Percentiles rank a stretch among this genome's conserved stretches.
Evolutionary conservation across 768 basidiomycete species (phyloP).

Genomic region (Pleurotus djamor): DNA sequence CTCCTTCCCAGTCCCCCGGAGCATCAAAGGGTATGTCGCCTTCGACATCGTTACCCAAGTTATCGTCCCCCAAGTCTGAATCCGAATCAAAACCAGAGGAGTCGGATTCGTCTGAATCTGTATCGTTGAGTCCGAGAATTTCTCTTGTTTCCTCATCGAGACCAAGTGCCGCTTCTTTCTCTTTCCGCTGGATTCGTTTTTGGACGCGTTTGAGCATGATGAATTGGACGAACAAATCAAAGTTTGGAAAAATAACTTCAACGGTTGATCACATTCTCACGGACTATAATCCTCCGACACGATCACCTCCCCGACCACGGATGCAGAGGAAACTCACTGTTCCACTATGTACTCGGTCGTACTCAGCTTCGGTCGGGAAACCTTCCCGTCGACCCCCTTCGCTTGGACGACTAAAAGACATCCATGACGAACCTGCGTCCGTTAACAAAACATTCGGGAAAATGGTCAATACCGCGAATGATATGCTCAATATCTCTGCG

Average conservation of each 20-base stretch:
- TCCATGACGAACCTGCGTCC: not conserved
- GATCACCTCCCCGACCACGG: not conserved
- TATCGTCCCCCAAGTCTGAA: constrained; percentile 17
- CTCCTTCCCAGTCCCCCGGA: constrained; percentile 20
- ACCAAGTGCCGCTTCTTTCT: constrained; percentile 65
- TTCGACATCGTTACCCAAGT: constrained; percentile 14
- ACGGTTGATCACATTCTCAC: not conserved
- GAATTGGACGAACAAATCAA: not conserved
- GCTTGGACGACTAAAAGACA: not conserved
- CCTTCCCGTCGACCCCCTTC: not conserved
- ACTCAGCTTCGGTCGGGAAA: not conserved
- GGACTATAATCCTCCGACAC: no score
- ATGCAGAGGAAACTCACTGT: constrained; percentile 1
- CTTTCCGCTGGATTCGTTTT: constrained; percentile 57
- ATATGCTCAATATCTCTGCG: constrained; percentile 30
- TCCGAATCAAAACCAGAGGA: constrained; percentile 18
- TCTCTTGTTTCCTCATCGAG: constrained; percentile 64
- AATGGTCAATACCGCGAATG: constrained; percentile 19
- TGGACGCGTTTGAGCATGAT: constrained; percentile 80
- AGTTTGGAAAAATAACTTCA: no score
- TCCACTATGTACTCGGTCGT: constrained; percentile 5
- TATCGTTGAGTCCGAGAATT: constrained; percentile 66
- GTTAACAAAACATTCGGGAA: not conserved
- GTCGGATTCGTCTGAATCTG: constrained; percentile 43
- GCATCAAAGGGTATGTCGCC: constrained; percentile 20